Evolutionary conservation across 78 protist species (phyloP), one percentile per base, ranked within the genome.

Genomic region (Tieghemostelium lacteum): DNA sequence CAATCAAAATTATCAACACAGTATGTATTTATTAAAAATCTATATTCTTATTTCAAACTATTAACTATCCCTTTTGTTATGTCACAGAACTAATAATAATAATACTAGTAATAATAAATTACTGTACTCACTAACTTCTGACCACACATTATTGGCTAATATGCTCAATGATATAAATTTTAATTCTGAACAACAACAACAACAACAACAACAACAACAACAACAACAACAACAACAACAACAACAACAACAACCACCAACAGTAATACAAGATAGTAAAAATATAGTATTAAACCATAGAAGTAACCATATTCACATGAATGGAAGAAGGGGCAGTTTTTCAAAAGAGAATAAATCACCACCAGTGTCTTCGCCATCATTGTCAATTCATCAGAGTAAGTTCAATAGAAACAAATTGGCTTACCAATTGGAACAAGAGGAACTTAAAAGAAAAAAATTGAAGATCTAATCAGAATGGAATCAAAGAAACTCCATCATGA

Each of bases 1-100:
- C 20, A 54, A 19, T n/a, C 71, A 28, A 75, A 75, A 24, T 75
- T 75, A 36, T 37, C 65, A 75, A 61, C 33, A 71, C 61, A 75
- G 20, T 16, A 16, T 2, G 12, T 0, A 4, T 24, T 42, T 16
- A 3, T 26, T n/a, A 16, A 57, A n/a, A 5, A 57, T 22, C 26
- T 5, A 57, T 7, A n/a, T 14, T 57, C 6, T 22, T 57, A 19
- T 19, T 22, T 36, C 20, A 40, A 12, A 36, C 16, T 28, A 65
- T 22, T 31, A 34, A n/a, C 73, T 0, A 39, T 22, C 10, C 19
- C 55, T 4, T 20, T 31, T 22, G 4, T 24, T 37, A 57, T 14
- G 16, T 57, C 6, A 16, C 16, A 57, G 63, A 4, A 57, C 33
- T 20, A 65, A n/a, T 39, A 31, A 50, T 52, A 31, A 71, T 50